Conservation (phyloP, 257 asterid genomes). For the Ehretia macrophylla region DNA sequence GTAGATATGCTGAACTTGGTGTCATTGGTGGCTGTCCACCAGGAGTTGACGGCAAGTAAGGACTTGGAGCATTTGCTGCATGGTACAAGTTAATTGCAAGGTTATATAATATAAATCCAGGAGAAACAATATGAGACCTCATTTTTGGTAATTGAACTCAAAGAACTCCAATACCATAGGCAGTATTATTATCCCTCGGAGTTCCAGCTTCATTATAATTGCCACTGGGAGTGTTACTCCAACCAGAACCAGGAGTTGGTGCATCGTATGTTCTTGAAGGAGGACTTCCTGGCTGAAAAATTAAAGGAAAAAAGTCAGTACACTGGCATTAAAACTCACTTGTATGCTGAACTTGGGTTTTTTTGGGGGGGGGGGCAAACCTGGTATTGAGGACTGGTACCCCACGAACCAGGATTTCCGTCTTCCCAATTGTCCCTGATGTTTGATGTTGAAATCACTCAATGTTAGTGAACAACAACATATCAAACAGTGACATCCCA, state of each 20-base stretch:
- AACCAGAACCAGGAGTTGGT: constrained; percentile 95
- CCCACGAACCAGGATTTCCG: constrained; percentile 98
- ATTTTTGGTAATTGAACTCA: no score
- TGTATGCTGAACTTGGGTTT: not conserved
- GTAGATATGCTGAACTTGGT: constrained; percentile 91
- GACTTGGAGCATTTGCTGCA: constrained; percentile 96
- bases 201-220: constrained; percentile 77
- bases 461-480: constrained; percentile 1
- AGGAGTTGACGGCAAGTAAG: constrained; percentile 95
- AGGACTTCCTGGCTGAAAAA: constrained; percentile 82
- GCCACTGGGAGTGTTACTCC: constrained; percentile 58
- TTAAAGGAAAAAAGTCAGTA: constrained; percentile 1
- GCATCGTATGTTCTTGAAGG: constrained; percentile 89
- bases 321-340: not conserved
- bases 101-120: not conserved
- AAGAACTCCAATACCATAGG: constrained; percentile 52
- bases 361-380: constrained; percentile 26
- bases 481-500: no score
- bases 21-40: constrained; percentile 99
- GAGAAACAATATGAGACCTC: not conserved
- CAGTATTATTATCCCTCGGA: constrained; percentile 73
- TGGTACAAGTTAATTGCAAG: constrained; percentile 5
- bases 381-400: constrained; percentile 91
- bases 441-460: constrained; percentile 19
- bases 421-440: constrained; percentile 95